Evolutionary conservation across 1,284 basidiomycete genomes (phyloP), one percentile per base, ranked within the genome.

Genomic region (Apiotrichum akiyoshidainum): DNA sequence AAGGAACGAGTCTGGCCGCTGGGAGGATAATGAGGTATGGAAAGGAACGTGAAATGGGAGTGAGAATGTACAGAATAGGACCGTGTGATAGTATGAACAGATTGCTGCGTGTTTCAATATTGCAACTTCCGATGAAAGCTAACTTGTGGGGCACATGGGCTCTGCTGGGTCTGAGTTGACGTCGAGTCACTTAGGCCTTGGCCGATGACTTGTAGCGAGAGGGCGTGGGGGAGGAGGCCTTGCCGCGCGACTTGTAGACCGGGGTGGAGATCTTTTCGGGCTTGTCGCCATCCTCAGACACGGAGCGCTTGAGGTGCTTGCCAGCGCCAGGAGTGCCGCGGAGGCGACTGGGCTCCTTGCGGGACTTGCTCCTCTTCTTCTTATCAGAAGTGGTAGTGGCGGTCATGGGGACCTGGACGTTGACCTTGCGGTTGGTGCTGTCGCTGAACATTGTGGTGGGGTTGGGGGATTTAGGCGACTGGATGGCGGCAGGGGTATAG

Each of bases 301-400:
- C n/a, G n/a, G 42, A 10, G 45, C 46, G 37, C 60, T 68, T 73
- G 45, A 75, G 64, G 16, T 68, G 63, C 54, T 67, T 69, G 22
- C 73, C 73, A 13, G 72, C 73, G 4, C 66, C 65, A 2, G 72
- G 71, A 2, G 73, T 75, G 35, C 73, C 73, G 51, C 67, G 71
- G 10, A 66, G 50, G n/a, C 55, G 58, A 37, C 26, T 44, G 7
- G 22, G 2, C 7, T 50, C 48, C 48, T 50, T 50, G 34, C 48
- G 48, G 4, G 17, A 26, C 49, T 41, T 52, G 31, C 5, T 9
- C 31, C 26, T 41, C 40, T 34, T 42, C 51, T 44, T 52, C 39
- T 44, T 44, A 19, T 47, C n/a, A 19, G 19, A 13, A 33, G 17
- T 16, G 37, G 11, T 37, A 16, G 37, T 10, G 37, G 14, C 37